A percentile compares a stretch with the other conserved stretches of the same genome.
Evolutionary conservation across 1,284 basidiomycete species (phyloP).

Genomic region (Tetrapyrgos nigripes): DNA sequence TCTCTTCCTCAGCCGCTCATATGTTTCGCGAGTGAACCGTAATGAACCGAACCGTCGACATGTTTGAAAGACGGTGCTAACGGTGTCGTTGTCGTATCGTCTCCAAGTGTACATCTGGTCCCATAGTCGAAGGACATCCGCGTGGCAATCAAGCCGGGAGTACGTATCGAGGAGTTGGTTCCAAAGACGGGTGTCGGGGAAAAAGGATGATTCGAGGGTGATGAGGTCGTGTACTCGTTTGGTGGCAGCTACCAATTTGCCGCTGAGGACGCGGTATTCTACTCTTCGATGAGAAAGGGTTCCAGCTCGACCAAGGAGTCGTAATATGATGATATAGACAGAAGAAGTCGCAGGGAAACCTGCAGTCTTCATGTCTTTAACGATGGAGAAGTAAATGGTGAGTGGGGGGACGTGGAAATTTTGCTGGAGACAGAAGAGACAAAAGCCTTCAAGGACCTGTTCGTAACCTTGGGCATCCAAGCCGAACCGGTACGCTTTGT

Average conservation of each 20-base stretch:
- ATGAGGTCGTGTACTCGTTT: slow-evolving; percentile 82
- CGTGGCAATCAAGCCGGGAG: slow-evolving; percentile 73
- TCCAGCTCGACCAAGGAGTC: slow-evolving; percentile 55
- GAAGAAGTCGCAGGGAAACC: slow-evolving; percentile 63
- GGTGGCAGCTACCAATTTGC: slow-evolving; percentile 53
- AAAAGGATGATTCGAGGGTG: slow-evolving; percentile 77
- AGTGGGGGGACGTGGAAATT: slow-evolving; percentile 56
- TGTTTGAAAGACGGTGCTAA: slow-evolving; percentile 87
- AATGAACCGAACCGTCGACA: slow-evolving; percentile 70
- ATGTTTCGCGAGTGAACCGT: slow-evolving; percentile 58
- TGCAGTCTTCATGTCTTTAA: slow-evolving; percentile 82
- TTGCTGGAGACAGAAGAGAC: slow-evolving; percentile 55
- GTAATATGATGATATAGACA: slow-evolving; percentile 79
- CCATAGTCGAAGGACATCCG: slow-evolving; percentile 83
- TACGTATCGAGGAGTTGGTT: slow-evolving; percentile 94
- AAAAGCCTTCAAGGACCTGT: slow-evolving; percentile 68
- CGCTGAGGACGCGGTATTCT: slow-evolving; percentile 29
- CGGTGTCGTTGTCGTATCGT: slow-evolving; percentile 65
- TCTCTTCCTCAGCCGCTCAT: slow-evolving; percentile 54
- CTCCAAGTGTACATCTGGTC: slow-evolving; percentile 71
- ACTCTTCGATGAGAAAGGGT: slow-evolving; percentile 23
- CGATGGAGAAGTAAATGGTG: slow-evolving; percentile 77
- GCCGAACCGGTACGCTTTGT: slow-evolving; percentile 49
- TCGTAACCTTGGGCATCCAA: slow-evolving; percentile 65
- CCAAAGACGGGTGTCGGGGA: slow-evolving; percentile 79